phyloP scores from a whole-genome alignment of 768 basidiomycete genomes.

The Suillus tomentosus region DNA sequence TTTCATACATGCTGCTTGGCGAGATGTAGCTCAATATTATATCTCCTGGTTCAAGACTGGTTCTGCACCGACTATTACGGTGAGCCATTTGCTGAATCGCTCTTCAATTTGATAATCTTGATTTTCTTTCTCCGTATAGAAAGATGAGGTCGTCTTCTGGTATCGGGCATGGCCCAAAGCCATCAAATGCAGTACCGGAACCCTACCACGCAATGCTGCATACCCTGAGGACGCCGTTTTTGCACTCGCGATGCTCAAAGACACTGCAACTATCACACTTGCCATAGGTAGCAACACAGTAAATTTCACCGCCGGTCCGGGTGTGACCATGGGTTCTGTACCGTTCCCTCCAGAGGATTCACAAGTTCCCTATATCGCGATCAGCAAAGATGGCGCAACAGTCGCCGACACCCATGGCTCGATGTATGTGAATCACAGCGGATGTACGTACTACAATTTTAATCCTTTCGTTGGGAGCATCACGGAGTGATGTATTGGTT shows the following conservation, averaged over 20 bases:
- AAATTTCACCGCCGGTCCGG: conserved; percentile 17
- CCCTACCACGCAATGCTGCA: conserved; percentile 15
- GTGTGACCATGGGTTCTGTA: conserved; percentile 22
- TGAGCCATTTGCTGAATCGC: background rate
- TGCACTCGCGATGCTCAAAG: conserved; percentile 38
- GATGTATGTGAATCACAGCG: conserved; percentile 22
- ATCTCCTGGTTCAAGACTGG: conserved; percentile 29
- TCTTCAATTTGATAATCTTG: background rate
- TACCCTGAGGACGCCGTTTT: conserved; percentile 41
- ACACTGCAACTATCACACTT: conserved; percentile 34
- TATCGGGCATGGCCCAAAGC: conserved; percentile 27
- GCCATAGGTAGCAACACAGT: conserved; percentile 28
- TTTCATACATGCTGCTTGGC: conserved; percentile 27
- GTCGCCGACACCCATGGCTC: conserved; percentile 19
- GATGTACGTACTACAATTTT: conserved; percentile 30
- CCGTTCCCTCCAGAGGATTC: conserved; percentile 24
- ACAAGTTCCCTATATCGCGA: conserved; percentile 25
- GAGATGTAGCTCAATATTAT: conserved; percentile 29
- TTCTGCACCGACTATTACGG: conserved; percentile 19
- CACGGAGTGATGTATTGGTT: conserved; percentile 1
- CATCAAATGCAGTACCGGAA: conserved; percentile 30
- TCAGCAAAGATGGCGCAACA: conserved; percentile 22
- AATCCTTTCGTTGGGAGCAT: conserved; percentile 27
- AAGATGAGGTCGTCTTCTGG: conserved; percentile 29
- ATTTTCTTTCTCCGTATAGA: conserved; percentile 10